Conservation (phyloP, 306 rosid species). For the Prosopis cineraria region DNA sequence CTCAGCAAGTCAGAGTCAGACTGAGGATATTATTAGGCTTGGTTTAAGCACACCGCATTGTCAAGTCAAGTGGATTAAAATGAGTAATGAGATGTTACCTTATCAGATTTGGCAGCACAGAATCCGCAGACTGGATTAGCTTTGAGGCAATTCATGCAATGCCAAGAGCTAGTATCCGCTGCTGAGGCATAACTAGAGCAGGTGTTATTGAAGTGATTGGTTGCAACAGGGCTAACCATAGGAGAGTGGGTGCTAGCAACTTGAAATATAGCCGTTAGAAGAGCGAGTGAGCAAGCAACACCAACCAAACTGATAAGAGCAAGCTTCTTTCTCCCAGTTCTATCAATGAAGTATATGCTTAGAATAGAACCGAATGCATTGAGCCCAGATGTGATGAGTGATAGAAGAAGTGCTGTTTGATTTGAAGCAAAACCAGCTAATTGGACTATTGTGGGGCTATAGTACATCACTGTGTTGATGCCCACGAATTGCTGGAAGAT, state of each 20-base stretch:
- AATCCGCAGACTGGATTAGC: conserved; percentile 60
- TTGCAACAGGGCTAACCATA: conserved; percentile 32
- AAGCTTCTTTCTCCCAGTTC: conserved; percentile 63
- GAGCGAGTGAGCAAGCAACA: conserved; percentile 37
- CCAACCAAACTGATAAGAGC: conserved; percentile 50
- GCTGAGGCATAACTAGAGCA: conserved; percentile 49
- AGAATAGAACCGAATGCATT: conserved; percentile 58
- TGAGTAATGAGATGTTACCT: conserved; percentile 34
- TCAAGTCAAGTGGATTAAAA: not conserved
- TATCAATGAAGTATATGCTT: conserved; percentile 64
- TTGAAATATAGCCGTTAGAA: conserved; percentile 50
- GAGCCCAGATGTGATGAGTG: conserved; percentile 58
- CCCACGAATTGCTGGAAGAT: conserved; percentile 70
- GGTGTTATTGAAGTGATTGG: conserved; percentile 44
- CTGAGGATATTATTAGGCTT: not conserved
- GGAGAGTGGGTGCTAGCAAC: conserved; percentile 50
- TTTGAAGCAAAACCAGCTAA: conserved; percentile 67
- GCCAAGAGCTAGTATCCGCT: conserved; percentile 39
- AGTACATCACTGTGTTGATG: conserved; percentile 67
- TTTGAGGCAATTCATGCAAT: conserved; percentile 62
- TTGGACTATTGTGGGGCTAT: conserved; percentile 64
- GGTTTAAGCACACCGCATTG: not conserved
- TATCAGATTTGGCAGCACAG: conserved; percentile 50
- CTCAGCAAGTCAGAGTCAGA: not conserved
- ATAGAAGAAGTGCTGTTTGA: conserved; percentile 53